Percentiles rank a stretch among this genome's conserved stretches.
Conservation (phyloP, 129 eudicot genomes). For the Heracleum sosnowskyi region DNA sequence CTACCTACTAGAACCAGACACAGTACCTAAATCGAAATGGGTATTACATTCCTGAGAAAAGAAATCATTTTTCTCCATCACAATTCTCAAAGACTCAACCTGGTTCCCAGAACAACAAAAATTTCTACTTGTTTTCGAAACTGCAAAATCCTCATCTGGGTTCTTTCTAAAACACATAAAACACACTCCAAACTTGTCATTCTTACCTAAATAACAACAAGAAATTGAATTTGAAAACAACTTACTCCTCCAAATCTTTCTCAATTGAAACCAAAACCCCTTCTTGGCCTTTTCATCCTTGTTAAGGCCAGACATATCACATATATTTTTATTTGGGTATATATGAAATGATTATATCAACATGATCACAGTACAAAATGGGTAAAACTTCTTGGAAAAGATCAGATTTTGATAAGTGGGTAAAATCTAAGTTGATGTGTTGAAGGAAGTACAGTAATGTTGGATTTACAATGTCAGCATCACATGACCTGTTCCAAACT, state of each 20-base stretch:
- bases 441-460: neutral
- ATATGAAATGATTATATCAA: neutral
- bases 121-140: slow-evolving; percentile 46
- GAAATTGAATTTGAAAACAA: neutral
- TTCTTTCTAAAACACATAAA: slow-evolving; percentile 24
- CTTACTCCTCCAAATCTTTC: slow-evolving; percentile 19
- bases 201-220: neutral
- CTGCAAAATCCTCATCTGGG: slow-evolving; percentile 29
- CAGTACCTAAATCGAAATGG: neutral
- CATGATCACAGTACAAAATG: neutral
- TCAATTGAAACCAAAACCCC: slow-evolving; percentile 29
- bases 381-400: neutral
- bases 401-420: too few relatives aligned
- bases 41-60: slow-evolving; percentile 8
- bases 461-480: neutral
- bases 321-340: too few relatives aligned
- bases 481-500: neutral
- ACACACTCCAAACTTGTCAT: slow-evolving; percentile 20
- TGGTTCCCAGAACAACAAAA: slow-evolving; percentile 22
- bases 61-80: slow-evolving; percentile 11
- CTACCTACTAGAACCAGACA: neutral
- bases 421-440: neutral
- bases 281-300: slow-evolving; percentile 20
- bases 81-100: neutral
- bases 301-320: neutral